Percentiles rank a stretch among this genome's conserved stretches.
These are phyloP conservation scores for Chrysanthemum seticuspe DNA, from an alignment of 129 eudicot genomes.

Conservation along the genomic window DNA sequence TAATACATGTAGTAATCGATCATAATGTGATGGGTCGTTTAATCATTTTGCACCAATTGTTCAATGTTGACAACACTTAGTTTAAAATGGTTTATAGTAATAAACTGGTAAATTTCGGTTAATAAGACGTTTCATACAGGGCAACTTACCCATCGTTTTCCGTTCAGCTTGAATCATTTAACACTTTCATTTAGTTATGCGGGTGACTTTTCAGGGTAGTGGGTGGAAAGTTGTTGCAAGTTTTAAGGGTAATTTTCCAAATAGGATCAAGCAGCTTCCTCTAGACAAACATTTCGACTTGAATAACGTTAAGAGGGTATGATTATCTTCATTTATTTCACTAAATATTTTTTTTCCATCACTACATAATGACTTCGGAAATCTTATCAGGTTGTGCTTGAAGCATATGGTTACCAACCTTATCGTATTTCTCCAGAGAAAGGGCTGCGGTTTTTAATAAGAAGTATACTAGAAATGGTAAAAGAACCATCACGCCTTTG, in stretches of 20 bases:
- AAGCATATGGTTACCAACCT: conserved; percentile 99
- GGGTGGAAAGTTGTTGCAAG: conserved; percentile 97
- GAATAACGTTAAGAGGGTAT: conserved; percentile 91
- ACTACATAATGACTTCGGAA: conserved; percentile 9
- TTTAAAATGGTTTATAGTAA: neutral
- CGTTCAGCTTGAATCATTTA: no score
- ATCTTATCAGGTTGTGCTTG: conserved; percentile 76
- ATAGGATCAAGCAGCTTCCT: conserved; percentile 95
- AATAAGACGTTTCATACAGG: no score
- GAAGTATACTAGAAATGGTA: no score
- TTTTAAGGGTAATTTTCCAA: conserved; percentile 95
- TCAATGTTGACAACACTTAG: neutral
- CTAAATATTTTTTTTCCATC: neutral
- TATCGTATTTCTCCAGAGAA: conserved; percentile 49
- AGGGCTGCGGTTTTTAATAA: no score
- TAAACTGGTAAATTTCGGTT: no score
- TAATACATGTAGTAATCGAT: neutral
- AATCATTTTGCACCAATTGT: neutral
- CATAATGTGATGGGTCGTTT: neutral
- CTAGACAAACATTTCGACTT: conserved; percentile 92
- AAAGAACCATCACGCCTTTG: conserved; percentile 16
- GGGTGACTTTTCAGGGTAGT: conserved; percentile 53
- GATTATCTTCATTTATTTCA: neutral
- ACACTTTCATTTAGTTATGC: no score
- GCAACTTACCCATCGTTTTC: no score